Conservation (phyloP, 768 basidiomycete genomes). For the Rhizopogon rudus region DNA sequence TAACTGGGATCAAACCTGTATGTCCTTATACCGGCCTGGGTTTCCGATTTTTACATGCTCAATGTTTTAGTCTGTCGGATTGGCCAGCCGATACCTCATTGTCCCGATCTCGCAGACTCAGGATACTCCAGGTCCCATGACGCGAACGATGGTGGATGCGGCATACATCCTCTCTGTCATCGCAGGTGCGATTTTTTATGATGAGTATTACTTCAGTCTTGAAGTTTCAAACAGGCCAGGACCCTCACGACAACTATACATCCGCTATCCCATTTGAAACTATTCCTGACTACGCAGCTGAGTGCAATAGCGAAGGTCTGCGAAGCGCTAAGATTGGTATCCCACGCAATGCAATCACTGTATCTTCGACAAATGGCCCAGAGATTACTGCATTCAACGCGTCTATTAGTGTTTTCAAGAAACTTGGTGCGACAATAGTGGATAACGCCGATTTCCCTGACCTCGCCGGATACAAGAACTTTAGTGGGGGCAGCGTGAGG, state of each 20-base stretch:
- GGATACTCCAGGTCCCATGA: constrained; percentile 51
- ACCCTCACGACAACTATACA: background rate
- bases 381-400: background rate
- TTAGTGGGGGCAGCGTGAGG: background rate
- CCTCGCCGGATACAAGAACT: background rate
- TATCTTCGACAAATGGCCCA: background rate
- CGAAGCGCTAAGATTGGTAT: background rate
- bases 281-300: background rate
- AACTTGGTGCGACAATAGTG: background rate
- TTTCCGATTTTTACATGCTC: background rate
- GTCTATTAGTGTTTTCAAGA: background rate
- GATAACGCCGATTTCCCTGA: background rate
- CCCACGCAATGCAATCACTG: background rate
- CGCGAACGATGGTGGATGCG: constrained; percentile 45
- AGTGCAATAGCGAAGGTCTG: background rate
- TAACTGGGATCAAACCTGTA: constrained; percentile 50
- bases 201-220: background rate
- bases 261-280: constrained; percentile 1
- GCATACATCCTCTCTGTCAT: constrained; percentile 47
- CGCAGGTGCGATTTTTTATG: constrained; percentile 29
- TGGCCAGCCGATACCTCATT: constrained; percentile 24
- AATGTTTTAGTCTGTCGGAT: background rate
- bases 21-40: background rate
- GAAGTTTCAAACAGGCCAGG: background rate
- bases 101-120: constrained; percentile 48